phyloP scores from a whole-genome alignment of 306 rosid species.

The Luffa acutangula region DNA sequence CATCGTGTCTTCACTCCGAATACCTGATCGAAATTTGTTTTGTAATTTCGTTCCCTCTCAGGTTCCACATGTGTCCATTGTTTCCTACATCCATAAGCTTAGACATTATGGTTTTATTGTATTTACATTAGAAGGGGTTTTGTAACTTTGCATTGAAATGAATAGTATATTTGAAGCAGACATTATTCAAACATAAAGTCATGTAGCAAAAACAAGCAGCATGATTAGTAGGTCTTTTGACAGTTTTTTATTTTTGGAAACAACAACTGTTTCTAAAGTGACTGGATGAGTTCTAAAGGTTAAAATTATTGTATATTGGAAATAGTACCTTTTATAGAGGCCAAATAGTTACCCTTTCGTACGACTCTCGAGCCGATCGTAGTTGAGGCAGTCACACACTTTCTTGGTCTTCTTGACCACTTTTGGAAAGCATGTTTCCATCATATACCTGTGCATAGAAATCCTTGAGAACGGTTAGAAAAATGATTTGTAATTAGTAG shows the following conservation, averaged over 20 bases:
- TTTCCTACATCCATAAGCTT: background rate
- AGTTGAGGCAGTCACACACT: background rate
- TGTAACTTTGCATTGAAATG: background rate
- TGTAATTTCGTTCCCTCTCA: background rate
- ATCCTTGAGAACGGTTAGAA: background rate
- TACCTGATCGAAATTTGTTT: background rate
- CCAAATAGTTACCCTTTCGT: background rate
- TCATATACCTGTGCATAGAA: background rate
- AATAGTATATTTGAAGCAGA: background rate
- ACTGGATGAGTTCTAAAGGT: background rate
- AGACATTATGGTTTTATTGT: background rate
- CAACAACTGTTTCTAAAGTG: background rate
- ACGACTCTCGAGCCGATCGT: background rate
- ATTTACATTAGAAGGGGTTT: background rate
- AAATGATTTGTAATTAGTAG: background rate
- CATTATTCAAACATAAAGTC: background rate
- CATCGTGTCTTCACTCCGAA: background rate
- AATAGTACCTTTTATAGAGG: background rate
- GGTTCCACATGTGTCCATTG: background rate
- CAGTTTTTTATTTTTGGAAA: background rate
- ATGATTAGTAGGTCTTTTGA: background rate
- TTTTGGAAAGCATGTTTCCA: background rate
- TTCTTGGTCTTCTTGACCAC: background rate
- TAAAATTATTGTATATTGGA: background rate
- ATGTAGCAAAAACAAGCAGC: background rate